Evolutionary conservation across 306 rosid genomes (phyloP), one percentile per base, ranked within the genome.

Genomic region (Medicago lupulina): DNA sequence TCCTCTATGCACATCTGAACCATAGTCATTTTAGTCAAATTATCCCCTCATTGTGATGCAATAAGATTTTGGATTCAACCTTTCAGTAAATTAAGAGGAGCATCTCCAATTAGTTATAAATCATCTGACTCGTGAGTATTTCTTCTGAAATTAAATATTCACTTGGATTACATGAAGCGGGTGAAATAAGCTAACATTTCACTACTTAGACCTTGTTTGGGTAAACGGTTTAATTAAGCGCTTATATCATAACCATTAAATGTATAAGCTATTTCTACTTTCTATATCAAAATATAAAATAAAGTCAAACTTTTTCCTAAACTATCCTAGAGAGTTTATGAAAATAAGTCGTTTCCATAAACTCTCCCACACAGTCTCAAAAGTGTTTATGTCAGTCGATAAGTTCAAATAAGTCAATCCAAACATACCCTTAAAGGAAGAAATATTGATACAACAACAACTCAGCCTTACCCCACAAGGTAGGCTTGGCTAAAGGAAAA

Each of bases 11-110:
- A 49, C 61, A 7, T 43, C 31, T 60, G 60, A 67, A 61, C n/a
- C 61, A 70, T 40, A 12, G 15, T 51, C 74, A 62, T 44, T 21
- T 59, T 17, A 68, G 47, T 28, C 79, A 67, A 55, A 76, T 17
- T 57, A 76, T 38, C 18, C 43, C 28, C 10, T 44, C 70, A n/a
- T 53, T 19, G 60, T 14, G 25, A 54, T 54, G 15, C 74, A 53
- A 18, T 34, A 47, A 46, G 40, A 25, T 34, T 69, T 36, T 60
- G 13, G 46, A 40, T 49, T 49, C 82, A 49, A 19, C 47, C 76
- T 69, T 18, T 9, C 62, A 13, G 41, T 59, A 69, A 77, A 31
- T 46, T 9, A 10, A 59, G 43, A 44, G 17, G 17, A 18, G 7
- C 44, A 36, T 34, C 53, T 31, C 25, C 8, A 3, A 36, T 34